phyloP scores from a whole-genome alignment of 768 basidiomycete genomes.

The Tulasnella sp. region DNA sequence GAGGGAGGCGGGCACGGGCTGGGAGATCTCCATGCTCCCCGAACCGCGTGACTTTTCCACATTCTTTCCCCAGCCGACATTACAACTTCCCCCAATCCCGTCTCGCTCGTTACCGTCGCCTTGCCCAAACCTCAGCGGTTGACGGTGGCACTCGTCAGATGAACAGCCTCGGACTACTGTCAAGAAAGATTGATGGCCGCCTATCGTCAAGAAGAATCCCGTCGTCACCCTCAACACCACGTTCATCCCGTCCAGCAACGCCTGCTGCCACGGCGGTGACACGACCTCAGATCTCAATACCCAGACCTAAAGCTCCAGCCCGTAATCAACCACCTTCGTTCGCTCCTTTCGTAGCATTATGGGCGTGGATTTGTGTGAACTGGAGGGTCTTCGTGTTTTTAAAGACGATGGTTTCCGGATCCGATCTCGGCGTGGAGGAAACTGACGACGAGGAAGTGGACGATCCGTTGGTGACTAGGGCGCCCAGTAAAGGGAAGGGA shows the following conservation, averaged over 20 bases:
- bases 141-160: not conserved
- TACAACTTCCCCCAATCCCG: not conserved
- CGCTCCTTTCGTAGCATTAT: constrained; percentile 40
- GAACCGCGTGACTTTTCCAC: not conserved
- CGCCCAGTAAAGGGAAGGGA: not conserved
- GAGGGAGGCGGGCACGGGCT: no score
- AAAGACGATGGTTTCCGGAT: not conserved
- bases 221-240: not conserved
- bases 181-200: constrained; percentile 1
- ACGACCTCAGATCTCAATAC: not conserved
- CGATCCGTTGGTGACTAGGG: not conserved
- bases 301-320: not conserved
- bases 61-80: not conserved
- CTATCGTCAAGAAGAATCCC: not conserved
- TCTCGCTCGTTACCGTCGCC: not conserved
- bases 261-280: not conserved
- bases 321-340: not conserved
- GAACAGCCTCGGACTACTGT: constrained; percentile 6
- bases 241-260: not conserved
- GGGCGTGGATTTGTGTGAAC: constrained; percentile 54
- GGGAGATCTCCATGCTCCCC: no score
- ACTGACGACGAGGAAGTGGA: not conserved
- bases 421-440: not conserved
- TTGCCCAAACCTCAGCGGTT: not conserved
- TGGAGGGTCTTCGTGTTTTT: constrained; percentile 24